These are phyloP conservation scores for Viola odorata DNA, from an alignment of 345 rosid species.

Conservation along the genomic window DNA sequence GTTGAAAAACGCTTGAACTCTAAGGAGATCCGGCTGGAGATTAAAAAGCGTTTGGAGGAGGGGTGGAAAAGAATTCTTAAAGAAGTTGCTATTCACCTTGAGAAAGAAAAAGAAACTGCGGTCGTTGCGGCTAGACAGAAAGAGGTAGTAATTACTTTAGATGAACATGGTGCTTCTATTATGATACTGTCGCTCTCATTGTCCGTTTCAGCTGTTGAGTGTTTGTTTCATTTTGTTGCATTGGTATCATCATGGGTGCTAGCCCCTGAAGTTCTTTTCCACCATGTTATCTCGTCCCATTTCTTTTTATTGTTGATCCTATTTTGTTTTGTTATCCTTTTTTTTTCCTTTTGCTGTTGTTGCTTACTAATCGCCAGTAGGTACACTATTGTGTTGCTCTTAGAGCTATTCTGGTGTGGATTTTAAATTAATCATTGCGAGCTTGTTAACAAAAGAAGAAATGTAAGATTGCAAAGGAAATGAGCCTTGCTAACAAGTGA, in stretches of 20 bases:
- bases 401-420: not conserved
- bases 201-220: not conserved
- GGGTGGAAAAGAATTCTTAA: slow-evolving; percentile 60
- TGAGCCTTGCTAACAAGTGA: too few relatives aligned
- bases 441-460: not conserved
- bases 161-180: slow-evolving; percentile 1
- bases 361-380: too few relatives aligned
- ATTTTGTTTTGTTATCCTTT: too few relatives aligned
- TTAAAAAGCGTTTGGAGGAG: slow-evolving; percentile 61
- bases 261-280: too few relatives aligned
- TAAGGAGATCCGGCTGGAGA: slow-evolving; percentile 61
- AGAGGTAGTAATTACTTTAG: slow-evolving; percentile 46
- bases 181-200: not conserved
- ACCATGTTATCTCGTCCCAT: too few relatives aligned
- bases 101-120: slow-evolving; percentile 74
- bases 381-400: too few relatives aligned
- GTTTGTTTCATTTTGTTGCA: too few relatives aligned
- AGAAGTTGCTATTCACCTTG: slow-evolving; percentile 78
- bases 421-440: not conserved
- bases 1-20: slow-evolving; percentile 78
- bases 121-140: slow-evolving; percentile 58
- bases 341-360: too few relatives aligned
- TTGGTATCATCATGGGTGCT: too few relatives aligned
- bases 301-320: too few relatives aligned
- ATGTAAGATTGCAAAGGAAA: not conserved